Evolutionary conservation across 305 asterid genomes (phyloP), one percentile per base, ranked within the genome.

Genomic region (Fraxinus xanthoxyloides): DNA sequence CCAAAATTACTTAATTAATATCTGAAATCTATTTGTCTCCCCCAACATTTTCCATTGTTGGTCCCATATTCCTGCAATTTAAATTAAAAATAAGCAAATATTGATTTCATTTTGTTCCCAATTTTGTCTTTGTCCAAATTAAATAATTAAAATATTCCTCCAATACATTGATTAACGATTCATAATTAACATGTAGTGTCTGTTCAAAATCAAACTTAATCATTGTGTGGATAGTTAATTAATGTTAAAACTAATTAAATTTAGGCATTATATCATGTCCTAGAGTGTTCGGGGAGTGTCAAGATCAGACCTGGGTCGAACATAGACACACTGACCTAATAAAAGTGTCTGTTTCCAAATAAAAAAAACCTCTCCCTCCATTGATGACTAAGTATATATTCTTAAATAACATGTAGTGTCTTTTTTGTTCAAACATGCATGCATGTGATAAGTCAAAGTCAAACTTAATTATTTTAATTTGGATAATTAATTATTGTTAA

Each of bases 21-120:
- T 56, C 48, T 2, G 56, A 31, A 38, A 65, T 63, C 59, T 38
- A 35, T 61, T 24, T 12, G 17, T 76, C 78, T 48, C 84, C 78
- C 72, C 84, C 35, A 72, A 80, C 82, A 82, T 85, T 82, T 40
- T 61, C 83, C 83, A 73, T 80, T 77, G 65, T 72, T 73, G 72
- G 75, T 59, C 30, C 56, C 40, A 81, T 81, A 36, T 4, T 30
- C 77, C 43, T 67, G 7, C 19, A 51, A 31, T 56, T 28, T 74
- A 40, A 78, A 30, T 59, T 73, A 73, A 36, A 2, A 72, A 40
- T 75, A 34, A 70, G n/a, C 3, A 35, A 67, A 72, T 4, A 24
- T 43, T 51, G 72, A 59, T 40, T 75, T 75, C 38, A 70, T 72
- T 76, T 24, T 79, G 78, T 82, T 85, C 79, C 78, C 73, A n/a